Base-by-base conservation (phyloP, 1,284 basidiomycete species). In the Sphagnurus paluster region DNA sequence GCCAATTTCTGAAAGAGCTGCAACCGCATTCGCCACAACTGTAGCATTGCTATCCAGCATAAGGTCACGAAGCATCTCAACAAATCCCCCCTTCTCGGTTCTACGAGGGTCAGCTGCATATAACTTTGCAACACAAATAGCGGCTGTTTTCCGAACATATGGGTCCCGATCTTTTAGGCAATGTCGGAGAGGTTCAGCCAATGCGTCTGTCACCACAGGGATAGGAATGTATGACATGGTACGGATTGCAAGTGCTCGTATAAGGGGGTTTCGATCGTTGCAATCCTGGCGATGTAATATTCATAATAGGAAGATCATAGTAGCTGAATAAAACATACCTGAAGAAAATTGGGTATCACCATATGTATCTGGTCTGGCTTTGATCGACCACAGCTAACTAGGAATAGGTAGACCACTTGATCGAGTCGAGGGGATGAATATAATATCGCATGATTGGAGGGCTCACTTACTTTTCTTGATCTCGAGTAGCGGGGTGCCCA, bases 171-270 rank as follows among this genome's bases (percentile, higher is more conserved):
- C 93, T 59, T 90, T 91, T 39, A 97, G 75, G 51, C 87, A 88
- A 60, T 94, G 90, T 44, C 91, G 80, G 32, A 97, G 71, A 39
- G 91, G 93, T 50, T 96, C 93, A 44, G 83, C 75, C 17, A 97
- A 75, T 0, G 89, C 81, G 45, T 90, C 82, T 13, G 84, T 84
- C 46, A 95, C 87, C 43, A 84, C 75, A 7, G 90, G 84, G 36
- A 93, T 85, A 30, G 90, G 87, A 57, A 97, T 96, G 64, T 95
- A 96, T 16, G 93, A 94, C 93, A 97, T 96, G 16, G 93, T 97
- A 26, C 93, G 86, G 59, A 97, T 92, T 19, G 94, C 93, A 28
- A 97, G 75, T 2, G 93, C 93, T 17, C 94, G 87, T 49, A 96
- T 90, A 44, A 96, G 82, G 8, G 93, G 93, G 62, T 96, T 95